These are phyloP conservation scores for Fulvia fulva DNA, from an alignment of 2,329 filamentous ascomycete genomes.

Conservation along the genomic window DNA sequence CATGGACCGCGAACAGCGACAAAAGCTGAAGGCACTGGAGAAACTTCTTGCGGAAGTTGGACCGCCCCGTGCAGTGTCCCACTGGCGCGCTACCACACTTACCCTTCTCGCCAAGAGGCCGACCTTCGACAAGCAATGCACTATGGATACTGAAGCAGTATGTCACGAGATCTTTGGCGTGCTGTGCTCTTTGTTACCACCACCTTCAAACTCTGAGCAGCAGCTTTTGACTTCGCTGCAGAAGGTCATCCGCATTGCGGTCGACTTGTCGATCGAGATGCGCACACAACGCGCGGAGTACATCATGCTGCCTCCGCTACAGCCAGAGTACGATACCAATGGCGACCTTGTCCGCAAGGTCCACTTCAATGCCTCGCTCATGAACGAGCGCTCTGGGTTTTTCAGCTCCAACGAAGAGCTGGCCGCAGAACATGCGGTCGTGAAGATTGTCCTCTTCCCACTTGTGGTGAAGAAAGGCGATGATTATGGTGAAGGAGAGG, in stretches of 20 bases:
- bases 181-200: slow-evolving; percentile 78
- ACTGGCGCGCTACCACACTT: slow-evolving; percentile 94
- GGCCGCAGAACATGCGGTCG: slow-evolving; percentile 69
- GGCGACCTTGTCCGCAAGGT: slow-evolving; percentile 86
- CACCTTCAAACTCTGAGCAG: slow-evolving; percentile 72
- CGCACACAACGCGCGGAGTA: slow-evolving; percentile 94
- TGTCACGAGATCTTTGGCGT: slow-evolving; percentile 85
- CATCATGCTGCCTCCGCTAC: slow-evolving; percentile 93
- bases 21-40: slow-evolving; percentile 94
- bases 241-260: slow-evolving; percentile 82
- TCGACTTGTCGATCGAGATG: slow-evolving; percentile 93
- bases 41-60: slow-evolving; percentile 88
- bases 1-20: slow-evolving; percentile 95
- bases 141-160: slow-evolving; percentile 91
- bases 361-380: slow-evolving; percentile 84
- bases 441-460: slow-evolving; percentile 91
- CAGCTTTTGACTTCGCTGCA: slow-evolving; percentile 81
- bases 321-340: slow-evolving; percentile 90
- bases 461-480: slow-evolving; percentile 95
- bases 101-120: slow-evolving; percentile 79
- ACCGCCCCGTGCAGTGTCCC: slow-evolving; percentile 80
- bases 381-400: slow-evolving; percentile 84
- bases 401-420: slow-evolving; percentile 72
- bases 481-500: slow-evolving; percentile 79
- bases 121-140: slow-evolving; percentile 75